Evolutionary conservation across 2,329 filamentous ascomycete species (phyloP).

Genomic region (Cercospora canescens): DNA sequence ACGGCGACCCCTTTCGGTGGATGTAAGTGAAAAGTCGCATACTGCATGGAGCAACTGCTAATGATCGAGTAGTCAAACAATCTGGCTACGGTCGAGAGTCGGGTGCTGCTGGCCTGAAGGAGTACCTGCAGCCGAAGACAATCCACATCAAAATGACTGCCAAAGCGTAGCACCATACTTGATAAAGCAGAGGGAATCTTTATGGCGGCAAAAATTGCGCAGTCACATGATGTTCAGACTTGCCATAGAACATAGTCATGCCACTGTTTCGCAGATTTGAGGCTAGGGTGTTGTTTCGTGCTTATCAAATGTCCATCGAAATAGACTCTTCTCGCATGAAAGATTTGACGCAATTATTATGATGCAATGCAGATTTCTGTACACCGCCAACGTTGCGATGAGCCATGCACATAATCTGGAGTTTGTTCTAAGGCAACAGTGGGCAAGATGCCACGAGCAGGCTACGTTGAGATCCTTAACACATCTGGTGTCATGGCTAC

Average conservation of each 20-base stretch:
- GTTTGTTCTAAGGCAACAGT: no score
- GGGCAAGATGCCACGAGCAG: no score
- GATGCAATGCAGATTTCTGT: no score
- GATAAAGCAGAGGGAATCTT: no score
- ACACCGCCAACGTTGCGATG: no score
- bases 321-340: no score
- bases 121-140: background rate
- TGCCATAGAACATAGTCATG: background rate
- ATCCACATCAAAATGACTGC: background rate
- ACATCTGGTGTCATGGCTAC: background rate
- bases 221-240: background rate
- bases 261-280: background rate
- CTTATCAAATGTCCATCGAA: no score
- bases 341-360: no score
- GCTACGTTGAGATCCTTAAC: background rate
- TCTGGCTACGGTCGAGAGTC: slow-evolving; percentile 18
- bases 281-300: no score
- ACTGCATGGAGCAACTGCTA: background rate
- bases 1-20: slow-evolving; percentile 14
- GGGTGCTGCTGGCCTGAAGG: slow-evolving; percentile 12
- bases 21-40: background rate
- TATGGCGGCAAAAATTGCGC: background rate
- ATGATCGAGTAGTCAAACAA: slow-evolving; percentile 11
- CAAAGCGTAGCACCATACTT: background rate
- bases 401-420: no score